Evolutionary conservation across 2,329 filamentous ascomycete genomes (phyloP).

Genomic region (Aspergillus sp.): DNA sequence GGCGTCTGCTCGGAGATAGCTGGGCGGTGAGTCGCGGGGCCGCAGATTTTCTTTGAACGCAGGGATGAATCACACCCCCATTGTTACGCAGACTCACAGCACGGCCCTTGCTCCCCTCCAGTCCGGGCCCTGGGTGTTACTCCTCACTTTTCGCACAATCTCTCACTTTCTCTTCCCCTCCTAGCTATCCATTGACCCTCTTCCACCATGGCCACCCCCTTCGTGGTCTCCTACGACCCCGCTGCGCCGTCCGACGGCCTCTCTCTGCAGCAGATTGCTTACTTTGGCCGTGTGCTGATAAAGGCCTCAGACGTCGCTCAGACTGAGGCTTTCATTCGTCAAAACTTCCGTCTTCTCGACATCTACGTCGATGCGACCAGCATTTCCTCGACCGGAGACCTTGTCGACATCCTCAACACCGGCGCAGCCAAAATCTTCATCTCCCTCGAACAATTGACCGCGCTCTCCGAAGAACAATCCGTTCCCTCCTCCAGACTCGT

Average conservation of each 20-base stretch:
- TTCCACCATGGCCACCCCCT: constrained; percentile 41
- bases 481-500: constrained; percentile 58
- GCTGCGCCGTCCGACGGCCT: constrained; percentile 50
- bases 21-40: not conserved
- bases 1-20: not conserved
- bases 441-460: constrained; percentile 64
- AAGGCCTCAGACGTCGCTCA: constrained; percentile 45
- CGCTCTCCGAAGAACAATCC: constrained; percentile 52
- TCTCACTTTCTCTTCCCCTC: not conserved
- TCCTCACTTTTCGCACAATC: not conserved
- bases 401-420: constrained; percentile 77
- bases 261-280: constrained; percentile 54
- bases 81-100: not conserved
- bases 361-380: constrained; percentile 76
- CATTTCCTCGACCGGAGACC: constrained; percentile 67
- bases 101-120: not conserved
- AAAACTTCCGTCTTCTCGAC: constrained; percentile 55
- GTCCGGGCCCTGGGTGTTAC: not conserved
- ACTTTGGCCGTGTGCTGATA: constrained; percentile 59
- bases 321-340: constrained; percentile 54
- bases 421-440: constrained; percentile 87
- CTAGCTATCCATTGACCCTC: not conserved
- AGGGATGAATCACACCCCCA: not conserved
- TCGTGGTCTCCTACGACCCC: constrained; percentile 43
- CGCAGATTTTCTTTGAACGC: not conserved